Evolutionary conservation across 352 stramenopile species (phyloP), one percentile per base, ranked within the genome.

Genomic region (Globisporangium paddicum): DNA sequence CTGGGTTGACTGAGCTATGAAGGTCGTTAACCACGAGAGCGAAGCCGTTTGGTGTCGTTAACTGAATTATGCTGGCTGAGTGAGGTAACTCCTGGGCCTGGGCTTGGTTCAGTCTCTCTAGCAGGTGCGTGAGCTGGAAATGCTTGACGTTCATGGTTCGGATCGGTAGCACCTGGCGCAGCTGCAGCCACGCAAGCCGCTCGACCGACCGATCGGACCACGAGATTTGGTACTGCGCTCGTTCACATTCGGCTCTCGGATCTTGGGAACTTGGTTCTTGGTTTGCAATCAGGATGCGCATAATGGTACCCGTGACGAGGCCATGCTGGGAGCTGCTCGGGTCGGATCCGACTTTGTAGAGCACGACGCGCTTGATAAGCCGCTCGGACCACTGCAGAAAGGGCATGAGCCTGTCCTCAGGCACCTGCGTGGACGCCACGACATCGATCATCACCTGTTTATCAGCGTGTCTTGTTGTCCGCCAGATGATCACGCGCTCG

Each of bases 131-230:
- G 10, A 93, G 58, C 48, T 93, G 77, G 42, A 84, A 80, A 51
- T 93, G 80, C 38, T 82, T 79, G 6, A 72, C 53, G 26, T 93
- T 90, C 76, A 93, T 85, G 8, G 71, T 64, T 28, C 83, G 68
- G 55, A 93, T 69, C 0, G 81, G 64, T 6, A 93, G 59, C 8
- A 87, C 55, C 44, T 81, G 79, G 1, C 74, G 68, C 16, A 93
- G 58, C 23, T 84, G 58, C 16, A 28, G 6, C 81, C 83, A 93
- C 9, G 68, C 60, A 18, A 82, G 44, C 3, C 58, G 63, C 44
- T 93, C 76, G 9, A 74, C 57, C 0, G 66, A 73, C 6, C 72
- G 64, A 49, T 90, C 72, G 1, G 68, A 62, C 83, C 83, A 93
- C 3, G 63, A 58, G 2, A 93, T 55, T 9, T 77, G 62, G 55